These are phyloP conservation scores for Coccomyxa sp. DNA, from an alignment of 139 green algal species.

Conservation along the genomic window DNA sequence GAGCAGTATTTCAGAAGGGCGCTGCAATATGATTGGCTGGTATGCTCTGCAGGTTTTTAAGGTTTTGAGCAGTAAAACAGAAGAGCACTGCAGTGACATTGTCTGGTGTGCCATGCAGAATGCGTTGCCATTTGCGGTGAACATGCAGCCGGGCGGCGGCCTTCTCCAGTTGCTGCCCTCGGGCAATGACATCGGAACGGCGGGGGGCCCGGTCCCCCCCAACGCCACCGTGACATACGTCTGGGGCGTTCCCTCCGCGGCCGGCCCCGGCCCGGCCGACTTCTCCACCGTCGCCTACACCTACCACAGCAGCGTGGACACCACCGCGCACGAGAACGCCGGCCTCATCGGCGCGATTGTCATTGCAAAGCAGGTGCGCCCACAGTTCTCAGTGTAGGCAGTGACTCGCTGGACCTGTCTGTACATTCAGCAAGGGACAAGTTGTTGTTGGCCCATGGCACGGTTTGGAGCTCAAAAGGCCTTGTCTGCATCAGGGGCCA, in stretches of 20 bases:
- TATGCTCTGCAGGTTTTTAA: too few relatives aligned
- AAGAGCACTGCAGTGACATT: too few relatives aligned
- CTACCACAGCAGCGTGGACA: constrained; percentile 44
- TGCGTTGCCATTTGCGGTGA: constrained; percentile 26
- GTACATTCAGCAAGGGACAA: too few relatives aligned
- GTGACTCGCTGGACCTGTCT: too few relatives aligned
- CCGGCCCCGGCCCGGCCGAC: constrained; percentile 21
- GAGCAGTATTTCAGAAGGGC: too few relatives aligned
- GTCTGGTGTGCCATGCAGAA: constrained; percentile 13
- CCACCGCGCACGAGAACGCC: constrained; percentile 36
- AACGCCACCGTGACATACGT: constrained; percentile 10
- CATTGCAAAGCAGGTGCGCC: constrained; percentile 16
- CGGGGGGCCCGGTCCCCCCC: constrained; percentile 17
- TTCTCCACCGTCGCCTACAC: constrained; percentile 32
- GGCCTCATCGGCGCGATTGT: constrained; percentile 41
- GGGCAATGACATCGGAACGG: neutral
- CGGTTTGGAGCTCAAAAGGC: too few relatives aligned
- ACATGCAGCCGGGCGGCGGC: constrained; percentile 30
- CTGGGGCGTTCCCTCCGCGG: constrained; percentile 32
- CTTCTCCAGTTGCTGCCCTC: constrained; percentile 14
- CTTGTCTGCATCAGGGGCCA: too few relatives aligned
- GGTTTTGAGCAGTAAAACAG: too few relatives aligned
- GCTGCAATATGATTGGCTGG: too few relatives aligned
- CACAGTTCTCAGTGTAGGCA: too few relatives aligned
- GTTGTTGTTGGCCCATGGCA: too few relatives aligned